Base-by-base conservation (phyloP, 1,284 basidiomycete species). In the Paramarasmius palmivorus region DNA sequence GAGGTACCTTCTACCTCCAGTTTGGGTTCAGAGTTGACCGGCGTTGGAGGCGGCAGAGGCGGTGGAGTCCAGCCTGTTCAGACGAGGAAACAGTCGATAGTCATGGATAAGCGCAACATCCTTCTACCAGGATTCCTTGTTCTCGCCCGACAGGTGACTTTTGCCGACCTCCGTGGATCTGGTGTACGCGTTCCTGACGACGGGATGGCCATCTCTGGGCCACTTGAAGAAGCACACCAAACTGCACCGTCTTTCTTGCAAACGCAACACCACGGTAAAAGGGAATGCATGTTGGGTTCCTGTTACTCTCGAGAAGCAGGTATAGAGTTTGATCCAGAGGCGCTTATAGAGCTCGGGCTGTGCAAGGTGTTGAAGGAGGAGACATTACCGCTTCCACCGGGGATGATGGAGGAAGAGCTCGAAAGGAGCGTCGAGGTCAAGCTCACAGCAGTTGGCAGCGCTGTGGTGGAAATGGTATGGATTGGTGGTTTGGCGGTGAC, bases 401-500 rank as follows among this genome's bases (percentile, higher is more conserved):
- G 49, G 34, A 57, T 19, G 32, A 35, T 48, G 14, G 49, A 23
- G 10, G 49, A 53, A 20, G 34, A 50, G 35, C 39, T 57, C 25
- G 55, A 57, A 12, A 47, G 46, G 44, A 35, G 26, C 15, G 17
- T 51, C 35, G 46, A 34, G 22, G 55, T 57, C 17, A 57, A 51
- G 32, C 20, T 57, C 32, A 53, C 55, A n/a, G 34, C 52, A 10
- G 47, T 57, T 15, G 55, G 55, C 14, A 51, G 20, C 37, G 55
- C 55, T 5, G 52, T 57, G 8, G 50, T 53, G 52, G 55, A 57
- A 29, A 53, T 54, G 52, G 49, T 57, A 2, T 57, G 55, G 55
- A 34, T 45, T 35, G 55, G 55, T 14, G 49, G 52, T 3, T 47
- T 57, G 25, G 55, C 55, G 36, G 40, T 57, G 44, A 53, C 49